Evolutionary conservation across 2,329 filamentous ascomycete genomes (phyloP).

Genomic region (Arachnomyces sp.): DNA sequence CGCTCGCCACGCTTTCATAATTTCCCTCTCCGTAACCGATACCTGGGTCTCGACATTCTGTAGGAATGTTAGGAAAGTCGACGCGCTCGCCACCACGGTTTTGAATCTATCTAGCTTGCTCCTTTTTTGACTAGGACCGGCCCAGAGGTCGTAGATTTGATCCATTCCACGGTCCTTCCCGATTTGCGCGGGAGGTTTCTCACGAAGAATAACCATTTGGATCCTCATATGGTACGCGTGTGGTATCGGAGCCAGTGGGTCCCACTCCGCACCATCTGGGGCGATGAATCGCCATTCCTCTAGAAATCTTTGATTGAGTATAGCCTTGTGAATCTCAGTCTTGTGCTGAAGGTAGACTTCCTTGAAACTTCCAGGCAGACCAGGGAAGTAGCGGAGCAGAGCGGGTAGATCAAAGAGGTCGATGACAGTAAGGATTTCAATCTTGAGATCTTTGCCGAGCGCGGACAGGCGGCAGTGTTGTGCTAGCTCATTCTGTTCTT

Average conservation of each 20-base stretch:
- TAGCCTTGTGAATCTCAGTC: neutral
- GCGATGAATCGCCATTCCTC: constrained; percentile 3
- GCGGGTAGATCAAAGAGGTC: neutral
- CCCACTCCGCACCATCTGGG: neutral
- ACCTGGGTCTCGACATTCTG: constrained; percentile 1
- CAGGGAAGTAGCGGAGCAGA: constrained; percentile 4
- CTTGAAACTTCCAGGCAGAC: neutral
- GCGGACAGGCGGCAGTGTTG: neutral
- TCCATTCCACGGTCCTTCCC: neutral
- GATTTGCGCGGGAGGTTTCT: neutral
- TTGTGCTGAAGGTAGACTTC: constrained; percentile 1
- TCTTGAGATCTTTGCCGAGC: constrained; percentile 5
- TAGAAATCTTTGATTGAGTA: constrained; percentile 1
- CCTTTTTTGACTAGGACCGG: neutral
- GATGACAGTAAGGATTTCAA: neutral
- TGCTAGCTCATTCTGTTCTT: constrained; percentile 1
- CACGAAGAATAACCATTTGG: constrained; percentile 1
- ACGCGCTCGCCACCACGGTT: neutral
- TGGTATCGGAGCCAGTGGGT: neutral
- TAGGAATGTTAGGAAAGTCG: constrained; percentile 1
- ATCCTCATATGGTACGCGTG: neutral
- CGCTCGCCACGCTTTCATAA: neutral
- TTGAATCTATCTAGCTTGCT: neutral
- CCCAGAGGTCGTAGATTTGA: neutral
- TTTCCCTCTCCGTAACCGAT: neutral